Base-by-base conservation (phyloP, 768 basidiomycete species). In the Sporobolomyces pararoseus region DNA sequence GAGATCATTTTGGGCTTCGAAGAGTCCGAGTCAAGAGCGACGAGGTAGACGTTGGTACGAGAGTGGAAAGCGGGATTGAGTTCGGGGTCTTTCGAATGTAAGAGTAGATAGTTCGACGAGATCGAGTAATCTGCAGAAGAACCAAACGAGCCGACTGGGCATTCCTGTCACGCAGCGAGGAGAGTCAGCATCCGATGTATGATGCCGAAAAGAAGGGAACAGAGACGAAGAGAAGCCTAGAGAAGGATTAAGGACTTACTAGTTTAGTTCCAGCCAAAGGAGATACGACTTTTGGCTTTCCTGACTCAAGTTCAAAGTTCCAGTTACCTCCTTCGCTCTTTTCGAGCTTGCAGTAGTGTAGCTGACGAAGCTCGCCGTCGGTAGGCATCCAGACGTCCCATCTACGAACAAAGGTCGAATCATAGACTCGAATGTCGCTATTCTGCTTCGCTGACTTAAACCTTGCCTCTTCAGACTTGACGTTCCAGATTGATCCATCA, bases 31-130 rank as follows among this genome's bases (percentile, higher is more conserved):
- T 13, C 10, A 65, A 90, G 83, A 63, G 83, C 83, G 29, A 90
- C 85, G 62, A 89, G 79, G 78, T 89, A 92, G 46, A 91, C 88
- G 75, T 94, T 87, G 77, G 91, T 88, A 75, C 90, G 90, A 2
- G 95, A 96, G 79, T 97, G 93, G 83, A 83, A 87, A 0, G 93
- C 89, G 50, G 85, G 83, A 19, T 70, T 70, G 50, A 70, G 83
- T 61, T 83, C 76, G 2, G 90, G 88, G 75, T 95, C 90, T 77
- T 94, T 93, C 60, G 91, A 83, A 6, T 91, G 91, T 77, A 95
- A 90, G 42, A 91, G 83, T 63, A 98, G 84, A 66, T 87, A 83
- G 14, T 82, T 82, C 4, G 81, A 77, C 7, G 88, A 89, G 32
- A 90, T 83, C 77, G 89, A 87, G 76, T 90, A 89, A n/a, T n/a